Evolutionary conservation across 257 asterid species (phyloP), one percentile per base, ranked within the genome.

Genomic region (Coffea eugenioides): DNA sequence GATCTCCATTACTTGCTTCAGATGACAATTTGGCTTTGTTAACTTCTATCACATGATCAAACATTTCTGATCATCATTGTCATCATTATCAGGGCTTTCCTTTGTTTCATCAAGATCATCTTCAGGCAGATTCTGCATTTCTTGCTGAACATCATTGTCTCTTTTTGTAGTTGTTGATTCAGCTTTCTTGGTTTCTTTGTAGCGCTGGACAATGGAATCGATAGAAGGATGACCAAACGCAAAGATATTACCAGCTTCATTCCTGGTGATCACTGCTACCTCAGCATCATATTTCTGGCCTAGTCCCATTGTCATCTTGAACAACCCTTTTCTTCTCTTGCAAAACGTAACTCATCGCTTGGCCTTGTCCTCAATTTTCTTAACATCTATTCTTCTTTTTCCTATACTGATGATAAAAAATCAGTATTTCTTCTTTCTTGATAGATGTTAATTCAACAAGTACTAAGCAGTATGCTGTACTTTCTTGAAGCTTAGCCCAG

Each of bases 301-400:
- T 39, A 85, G 69, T 10, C 77, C 86, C 21, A 45, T 34, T 31
- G 86, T 51, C 45, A 86, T 90, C 80, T 86, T 90, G 72, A 78
- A 69, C 5, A 87, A 85, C 1, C 91, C 88, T 43, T 82, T 73
- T 23, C 90, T 85, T 18, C 92, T 85, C 18, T 90, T 88, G 0
- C 90, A 86, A 85, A 90, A 88, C 45, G 90, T 75, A 1, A 88
- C 83, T 77, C 87, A 87, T 31, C 88, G 81, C 43, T 73, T 87
- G 0, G 84, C 61, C 6, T 62, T 87, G 71, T 85, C 84, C 78
- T 82, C 87, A 57, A 88, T 87, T 49, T 62, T 75, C 87, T 80
- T 57, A 64, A 88, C 85, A 31, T 31, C 86, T 25, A 78, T 56
- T 65, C 70, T 84, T 68, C 86, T 84, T 7, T 83, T 78, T 12